phyloP scores from a whole-genome alignment of 1,284 basidiomycete species.

The Sanghuangporus weigelae region DNA sequence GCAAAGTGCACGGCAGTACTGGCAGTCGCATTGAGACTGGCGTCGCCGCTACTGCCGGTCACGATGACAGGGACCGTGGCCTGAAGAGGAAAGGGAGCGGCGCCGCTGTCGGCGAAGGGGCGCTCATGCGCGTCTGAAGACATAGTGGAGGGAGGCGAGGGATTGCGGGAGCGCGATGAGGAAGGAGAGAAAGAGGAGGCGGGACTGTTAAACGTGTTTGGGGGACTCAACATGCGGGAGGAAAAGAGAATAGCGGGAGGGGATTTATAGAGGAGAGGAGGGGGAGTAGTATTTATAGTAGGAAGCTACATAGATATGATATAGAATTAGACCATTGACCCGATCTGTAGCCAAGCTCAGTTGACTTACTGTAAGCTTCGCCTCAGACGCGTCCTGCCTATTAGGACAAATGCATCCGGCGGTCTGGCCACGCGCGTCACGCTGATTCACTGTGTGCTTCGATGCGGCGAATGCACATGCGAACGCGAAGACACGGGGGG shows the following conservation, averaged over 20 bases:
- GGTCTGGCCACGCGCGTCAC: not conserved
- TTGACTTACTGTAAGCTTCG: not conserved
- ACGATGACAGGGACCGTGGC: not conserved
- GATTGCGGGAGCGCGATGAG: slow-evolving; percentile 39
- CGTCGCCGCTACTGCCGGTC: slow-evolving; percentile 28
- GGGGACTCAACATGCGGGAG: not conserved
- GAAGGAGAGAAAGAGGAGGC: slow-evolving; percentile 28
- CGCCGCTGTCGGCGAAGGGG: not conserved
- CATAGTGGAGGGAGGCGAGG: slow-evolving; percentile 33
- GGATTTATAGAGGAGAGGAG: slow-evolving; percentile 20
- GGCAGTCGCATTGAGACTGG: slow-evolving; percentile 19
- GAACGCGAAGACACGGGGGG: not conserved
- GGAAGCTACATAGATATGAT: slow-evolving; percentile 14
- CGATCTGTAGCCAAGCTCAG: slow-evolving; percentile 19
- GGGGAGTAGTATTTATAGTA: slow-evolving; percentile 32
- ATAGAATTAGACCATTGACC: slow-evolving; percentile 22
- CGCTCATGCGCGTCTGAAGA: not conserved
- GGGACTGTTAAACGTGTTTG: slow-evolving; percentile 19
- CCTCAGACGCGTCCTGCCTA: not conserved
- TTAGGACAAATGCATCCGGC: not conserved
- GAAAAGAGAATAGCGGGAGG: not conserved
- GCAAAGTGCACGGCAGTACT: slow-evolving; percentile 19
- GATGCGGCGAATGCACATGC: slow-evolving; percentile 1
- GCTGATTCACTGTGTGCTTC: not conserved
- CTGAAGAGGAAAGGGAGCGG: not conserved